Percentiles rank a stretch among this genome's conserved stretches.
phyloP scores from a whole-genome alignment of 2,329 filamentous ascomycete species.

The Aspergillus ochraceoroseus region DNA sequence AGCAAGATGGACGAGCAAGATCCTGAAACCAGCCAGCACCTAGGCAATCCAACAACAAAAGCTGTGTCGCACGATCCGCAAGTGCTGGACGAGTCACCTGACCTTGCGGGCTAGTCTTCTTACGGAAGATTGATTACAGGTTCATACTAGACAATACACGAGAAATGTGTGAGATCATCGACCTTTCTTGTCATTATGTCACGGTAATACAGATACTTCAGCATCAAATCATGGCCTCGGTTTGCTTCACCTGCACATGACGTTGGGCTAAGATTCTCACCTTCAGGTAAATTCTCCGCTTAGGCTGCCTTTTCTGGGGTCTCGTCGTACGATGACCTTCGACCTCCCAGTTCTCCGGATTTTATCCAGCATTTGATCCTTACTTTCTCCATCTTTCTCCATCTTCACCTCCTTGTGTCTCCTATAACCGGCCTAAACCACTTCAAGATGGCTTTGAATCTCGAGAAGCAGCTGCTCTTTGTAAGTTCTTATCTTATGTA shows the following conservation, averaged over 20 bases:
- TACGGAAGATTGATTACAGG: not conserved
- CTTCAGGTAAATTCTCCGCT: not conserved
- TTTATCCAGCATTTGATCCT: not conserved
- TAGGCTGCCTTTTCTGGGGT: conserved; percentile 1
- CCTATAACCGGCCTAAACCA: no score
- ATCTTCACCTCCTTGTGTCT: not conserved
- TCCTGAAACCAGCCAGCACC: conserved; percentile 5
- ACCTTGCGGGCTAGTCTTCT: conserved; percentile 3
- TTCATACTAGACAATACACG: not conserved
- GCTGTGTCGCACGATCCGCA: conserved; percentile 6
- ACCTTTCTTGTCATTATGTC: not conserved
- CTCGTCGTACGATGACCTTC: conserved; percentile 4
- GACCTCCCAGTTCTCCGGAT: not conserved
- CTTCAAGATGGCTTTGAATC: conserved; percentile 49
- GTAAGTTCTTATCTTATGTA: no score
- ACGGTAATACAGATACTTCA: not conserved
- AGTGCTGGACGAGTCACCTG: conserved; percentile 16
- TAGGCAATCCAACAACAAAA: conserved; percentile 9
- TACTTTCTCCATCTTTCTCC: not conserved
- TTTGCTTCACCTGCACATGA: conserved; percentile 5
- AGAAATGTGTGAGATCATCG: not conserved
- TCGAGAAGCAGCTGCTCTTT: conserved; percentile 63
- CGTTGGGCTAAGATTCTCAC: not conserved
- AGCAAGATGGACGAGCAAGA: conserved; percentile 8
- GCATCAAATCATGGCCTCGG: conserved; percentile 1